These are phyloP conservation scores for Kwoniella sp. DNA, from an alignment of 768 basidiomycete genomes.

Conservation along the genomic window DNA sequence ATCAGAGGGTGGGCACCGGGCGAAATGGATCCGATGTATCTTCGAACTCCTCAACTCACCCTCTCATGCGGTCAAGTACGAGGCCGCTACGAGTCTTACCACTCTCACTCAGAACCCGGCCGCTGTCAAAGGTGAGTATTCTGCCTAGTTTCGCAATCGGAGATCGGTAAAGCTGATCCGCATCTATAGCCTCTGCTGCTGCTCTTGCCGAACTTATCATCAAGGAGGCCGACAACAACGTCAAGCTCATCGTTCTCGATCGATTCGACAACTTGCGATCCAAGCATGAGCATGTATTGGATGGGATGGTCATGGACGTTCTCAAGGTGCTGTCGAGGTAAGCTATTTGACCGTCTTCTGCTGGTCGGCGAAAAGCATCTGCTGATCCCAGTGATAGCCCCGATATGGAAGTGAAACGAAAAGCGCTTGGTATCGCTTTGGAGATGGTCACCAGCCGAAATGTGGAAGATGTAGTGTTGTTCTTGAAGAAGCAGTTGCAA, in stretches of 20 bases:
- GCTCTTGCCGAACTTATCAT: conserved; percentile 84
- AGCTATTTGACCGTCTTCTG: conserved; percentile 6
- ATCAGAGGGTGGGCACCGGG: conserved; percentile 77
- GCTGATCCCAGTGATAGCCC: conserved; percentile 61
- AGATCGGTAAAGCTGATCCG: background rate
- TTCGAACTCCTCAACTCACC: conserved; percentile 86
- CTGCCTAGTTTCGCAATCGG: background rate
- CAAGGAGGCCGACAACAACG: conserved; percentile 98
- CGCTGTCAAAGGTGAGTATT: conserved; percentile 79
- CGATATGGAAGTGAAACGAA: conserved; percentile 94
- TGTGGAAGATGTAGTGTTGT: conserved; percentile 92
- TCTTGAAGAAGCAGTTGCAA: conserved; percentile 97
- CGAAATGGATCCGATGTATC: conserved; percentile 91
- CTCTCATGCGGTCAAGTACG: conserved; percentile 94
- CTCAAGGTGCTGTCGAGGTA: conserved; percentile 84
- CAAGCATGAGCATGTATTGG: conserved; percentile 81
- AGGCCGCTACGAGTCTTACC: conserved; percentile 92
- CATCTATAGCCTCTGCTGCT: conserved; percentile 74
- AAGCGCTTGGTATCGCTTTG: conserved; percentile 84
- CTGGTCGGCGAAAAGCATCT: background rate
- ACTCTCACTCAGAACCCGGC: conserved; percentile 92
- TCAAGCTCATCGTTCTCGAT: conserved; percentile 94
- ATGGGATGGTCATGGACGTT: conserved; percentile 92
- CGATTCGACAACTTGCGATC: conserved; percentile 78
- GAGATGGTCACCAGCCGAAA: conserved; percentile 92